Evolutionary conservation across 495 filamentous ascomycete species (phyloP), one percentile per base, ranked within the genome.

Genomic region (Hypoxylon subgilvum): DNA sequence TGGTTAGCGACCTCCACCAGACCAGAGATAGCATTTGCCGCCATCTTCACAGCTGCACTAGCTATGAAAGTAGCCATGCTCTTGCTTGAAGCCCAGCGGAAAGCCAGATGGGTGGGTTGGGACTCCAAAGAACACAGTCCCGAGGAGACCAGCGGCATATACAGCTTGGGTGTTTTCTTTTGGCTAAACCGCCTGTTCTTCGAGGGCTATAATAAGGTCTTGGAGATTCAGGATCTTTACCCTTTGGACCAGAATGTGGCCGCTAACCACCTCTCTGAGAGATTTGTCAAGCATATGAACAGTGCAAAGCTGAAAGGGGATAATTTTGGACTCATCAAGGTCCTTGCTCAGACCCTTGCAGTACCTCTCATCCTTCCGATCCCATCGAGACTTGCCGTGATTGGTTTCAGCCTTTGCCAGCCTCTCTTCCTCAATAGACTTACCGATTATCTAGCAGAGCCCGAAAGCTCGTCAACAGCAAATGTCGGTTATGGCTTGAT

Each of bases 351-450:
- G 7, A 44, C 57, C 2, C 22, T 56, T 27, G 17, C 54, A 55
- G 42, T 68, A n/a, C 74, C 76, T 39, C 41, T 86, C 3, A 61
- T 78, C 2, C 67, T 76, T 7, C 80, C 72, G 3, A 70, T 84
- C 38, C 76, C 77, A 2, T 83, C 86, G 2, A 69, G 84, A 23
- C 66, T 79, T 1, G 79, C 71, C 28, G 74, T 84, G 2, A 83
- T 81, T 16, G 86, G 74, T 0, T 84, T 89, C 66, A 81, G 74
- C 44, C 82, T 86, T 53, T 81, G 78, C 32, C 86, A 88, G 63
- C 86, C 87, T 2, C 76, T 90, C 36, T 74, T 90, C 16, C 75
- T 90, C 10, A 74, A 82, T 38, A 71, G 5, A 79, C 72, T 69
- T n/a, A 68, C 66, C 8, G 55, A 65, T 22, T 34, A 47, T n/a